Base-by-base conservation (phyloP, 257 asterid species). In the Cynanchum wilfordii region DNA sequence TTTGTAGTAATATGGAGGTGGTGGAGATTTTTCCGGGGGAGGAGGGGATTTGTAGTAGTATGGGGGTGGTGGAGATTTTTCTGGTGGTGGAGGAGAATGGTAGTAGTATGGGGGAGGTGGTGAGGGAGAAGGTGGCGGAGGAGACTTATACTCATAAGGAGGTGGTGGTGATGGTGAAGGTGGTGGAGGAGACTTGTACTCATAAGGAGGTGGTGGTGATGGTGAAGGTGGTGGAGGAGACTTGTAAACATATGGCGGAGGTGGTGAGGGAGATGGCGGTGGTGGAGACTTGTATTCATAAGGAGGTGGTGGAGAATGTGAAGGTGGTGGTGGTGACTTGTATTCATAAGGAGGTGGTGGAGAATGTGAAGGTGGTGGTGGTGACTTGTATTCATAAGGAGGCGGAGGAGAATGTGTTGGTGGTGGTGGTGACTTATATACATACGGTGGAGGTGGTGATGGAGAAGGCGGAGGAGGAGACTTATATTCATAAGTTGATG, bases 381-480 rank as follows among this genome's bases (percentile, higher is more conserved):
- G 89, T 0, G 88, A 86, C 0, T 49, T 79, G 4, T 86, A 83
- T 0, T 49, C 29, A 0, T 83, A 83, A 0, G 90, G 90, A 15
- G 92, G 89, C 1, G 89, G 89, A 0, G 90, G 88, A 0, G 88
- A 87, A 0, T 60, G 68, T 0, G 59, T 4, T 0, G 87, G 90
- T 0, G 90, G 90, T 0, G 90, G 87, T 0, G 88, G 89, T 0
- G 88, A 86, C 0, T 49, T 79, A 6, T 86, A 83, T 0, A 49
- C 29, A 0, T 83, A 83, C 27, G 90, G 86, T 0, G 83, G 77
- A 0, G 79, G 79, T 0, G 82, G 70, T n/a, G n/a, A n/a, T n/a
- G n/a, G n/a, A 0, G 90, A 88, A 15, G 92, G 89, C 1, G 89
- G 89, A 0, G 90, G n/a, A n/a, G n/a, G n/a, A n/a, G n/a, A n/a